A percentile compares a stretch with the other conserved stretches of the same genome.
Evolutionary conservation across 306 rosid species (phyloP).

Genomic region (Purshia tridentata): DNA sequence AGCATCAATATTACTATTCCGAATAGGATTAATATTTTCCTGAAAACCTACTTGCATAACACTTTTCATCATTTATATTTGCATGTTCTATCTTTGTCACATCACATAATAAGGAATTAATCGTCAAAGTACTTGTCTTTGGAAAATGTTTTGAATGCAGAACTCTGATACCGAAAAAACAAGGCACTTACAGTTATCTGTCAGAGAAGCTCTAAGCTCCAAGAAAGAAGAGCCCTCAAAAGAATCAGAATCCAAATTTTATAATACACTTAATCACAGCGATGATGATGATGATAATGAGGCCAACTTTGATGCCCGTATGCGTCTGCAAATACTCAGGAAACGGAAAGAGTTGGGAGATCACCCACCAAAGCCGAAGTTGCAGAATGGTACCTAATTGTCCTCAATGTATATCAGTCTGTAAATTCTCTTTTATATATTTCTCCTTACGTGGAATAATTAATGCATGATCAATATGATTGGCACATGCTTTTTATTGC

Average conservation of each 20-base stretch:
- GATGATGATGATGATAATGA: constrained; percentile 55
- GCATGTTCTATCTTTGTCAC: background rate
- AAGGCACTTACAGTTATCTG: constrained; percentile 74
- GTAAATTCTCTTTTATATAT: constrained; percentile 3
- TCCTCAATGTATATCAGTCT: constrained; percentile 19
- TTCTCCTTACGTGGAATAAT: background rate
- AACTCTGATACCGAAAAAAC: constrained; percentile 38
- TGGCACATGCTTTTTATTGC: background rate
- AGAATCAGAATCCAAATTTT: constrained; percentile 42
- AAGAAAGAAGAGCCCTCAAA: constrained; percentile 67
- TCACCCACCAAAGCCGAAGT: constrained; percentile 58
- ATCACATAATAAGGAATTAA: background rate
- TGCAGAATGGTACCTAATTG: constrained; percentile 49
- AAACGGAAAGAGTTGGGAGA: constrained; percentile 75
- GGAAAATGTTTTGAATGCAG: constrained; percentile 37
- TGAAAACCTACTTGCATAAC: constrained; percentile 8
- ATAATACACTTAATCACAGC: constrained; percentile 39
- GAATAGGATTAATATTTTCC: background rate
- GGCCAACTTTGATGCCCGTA: constrained; percentile 80
- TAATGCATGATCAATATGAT: background rate
- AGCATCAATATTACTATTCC: background rate
- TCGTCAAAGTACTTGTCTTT: background rate
- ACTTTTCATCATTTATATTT: constrained; percentile 6
- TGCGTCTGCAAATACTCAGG: constrained; percentile 81
- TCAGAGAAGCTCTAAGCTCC: constrained; percentile 71